Evolutionary conservation across 306 rosid genomes (phyloP), one percentile per base, ranked within the genome.

Genomic region (Lathyrus aphaca): DNA sequence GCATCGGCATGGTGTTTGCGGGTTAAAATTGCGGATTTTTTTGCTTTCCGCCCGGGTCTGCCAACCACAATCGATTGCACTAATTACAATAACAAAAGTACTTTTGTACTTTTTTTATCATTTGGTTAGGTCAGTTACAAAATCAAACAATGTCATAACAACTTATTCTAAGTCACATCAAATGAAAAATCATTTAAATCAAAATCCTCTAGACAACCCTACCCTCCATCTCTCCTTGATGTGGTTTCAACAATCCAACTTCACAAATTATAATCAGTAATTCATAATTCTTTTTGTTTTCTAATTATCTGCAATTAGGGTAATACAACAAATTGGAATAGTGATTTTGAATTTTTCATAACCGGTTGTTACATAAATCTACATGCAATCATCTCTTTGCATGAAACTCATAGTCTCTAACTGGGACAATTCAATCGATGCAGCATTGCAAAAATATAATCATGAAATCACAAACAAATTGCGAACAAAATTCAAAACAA

Each of bases 251-350:
- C 3, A 25, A 32, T 35, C 65, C 69, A 21, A 62, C 7, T 62
- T 30, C 78, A 55, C 60, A 54, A 18, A 18, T 19, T 43, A 55
- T 55, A 44, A 65, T 43, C 49, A 54, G 48, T 10, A 27, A 64
- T 27, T 2, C 27, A 74, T 29, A 9, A 14, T 71, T 9, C 9
- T 23, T 30, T 30, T 19, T 57, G 37, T 5, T 57, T 64, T 44
- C 6, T 16, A 27, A 40, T 43, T 45, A 58, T 6, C 56, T 15
- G 10, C 14, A 61, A 11, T 25, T 5, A 19, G 18, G 32, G 6
- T 12, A 43, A 62, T 18, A 17, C 35, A 62, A 62, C 35, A 19
- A 62, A 64, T 45, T 15, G 4, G 32, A n/a, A 69, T 23, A 23
- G 16, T 19, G 57, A 40, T 30, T 70, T 71, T 48, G 15, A 48